These are phyloP conservation scores for Pseudisothecium myosuroides DNA, from an alignment of 225 moss, liverwort and hornwort genomes.

Conservation along the genomic window DNA sequence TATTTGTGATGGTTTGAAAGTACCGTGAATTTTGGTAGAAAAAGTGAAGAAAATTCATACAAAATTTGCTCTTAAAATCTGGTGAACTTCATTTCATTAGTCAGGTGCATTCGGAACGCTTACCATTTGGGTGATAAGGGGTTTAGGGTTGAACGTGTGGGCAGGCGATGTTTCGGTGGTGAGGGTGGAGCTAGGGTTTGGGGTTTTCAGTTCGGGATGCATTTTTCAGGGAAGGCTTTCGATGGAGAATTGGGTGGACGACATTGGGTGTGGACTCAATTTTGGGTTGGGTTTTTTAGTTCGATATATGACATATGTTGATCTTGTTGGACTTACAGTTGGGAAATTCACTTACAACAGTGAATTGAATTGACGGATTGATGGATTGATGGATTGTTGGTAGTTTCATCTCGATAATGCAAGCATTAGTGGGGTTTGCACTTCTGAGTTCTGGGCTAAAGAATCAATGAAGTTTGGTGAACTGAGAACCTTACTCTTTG, in stretches of 20 bases:
- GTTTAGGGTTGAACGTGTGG: no score
- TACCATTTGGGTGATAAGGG: no score
- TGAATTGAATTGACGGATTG: not conserved
- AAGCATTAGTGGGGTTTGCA: not conserved
- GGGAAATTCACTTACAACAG: not conserved
- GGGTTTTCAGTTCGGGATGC: not conserved
- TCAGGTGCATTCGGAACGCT: no score
- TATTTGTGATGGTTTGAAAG: not conserved
- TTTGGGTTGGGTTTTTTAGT: not conserved
- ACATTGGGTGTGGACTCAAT: not conserved
- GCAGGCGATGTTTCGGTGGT: no score
- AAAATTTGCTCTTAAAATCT: not conserved
- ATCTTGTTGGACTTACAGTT: not conserved
- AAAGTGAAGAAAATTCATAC: not conserved
- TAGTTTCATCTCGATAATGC: not conserved
- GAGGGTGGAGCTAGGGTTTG: no score
- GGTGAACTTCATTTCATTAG: not conserved
- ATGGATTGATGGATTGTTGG: not conserved
- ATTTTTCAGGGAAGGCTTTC: not conserved
- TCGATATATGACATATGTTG: not conserved
- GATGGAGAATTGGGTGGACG: not conserved
- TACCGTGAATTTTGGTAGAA: not conserved
- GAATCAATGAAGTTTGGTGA: not conserved
- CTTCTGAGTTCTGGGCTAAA: not conserved
- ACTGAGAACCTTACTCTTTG: not conserved